Conservation (phyloP, 139 green algal genomes). For the Tetratostichococcus sp. region DNA sequence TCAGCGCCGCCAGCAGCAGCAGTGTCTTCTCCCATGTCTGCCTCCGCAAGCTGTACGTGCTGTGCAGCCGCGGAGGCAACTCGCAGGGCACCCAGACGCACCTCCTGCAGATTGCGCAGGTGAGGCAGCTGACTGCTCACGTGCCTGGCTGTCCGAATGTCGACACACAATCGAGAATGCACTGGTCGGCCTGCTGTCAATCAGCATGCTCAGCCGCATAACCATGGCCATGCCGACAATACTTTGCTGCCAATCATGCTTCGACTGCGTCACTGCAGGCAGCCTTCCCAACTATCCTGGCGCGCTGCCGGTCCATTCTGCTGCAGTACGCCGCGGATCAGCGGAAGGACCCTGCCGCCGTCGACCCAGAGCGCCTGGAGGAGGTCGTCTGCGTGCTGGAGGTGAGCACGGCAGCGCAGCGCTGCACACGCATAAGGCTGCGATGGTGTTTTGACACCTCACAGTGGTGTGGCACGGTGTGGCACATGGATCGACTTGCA, state of each 20-base stretch:
- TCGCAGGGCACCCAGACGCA: conserved; percentile 14
- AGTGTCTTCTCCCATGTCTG: conserved; percentile 70
- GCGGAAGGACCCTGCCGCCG: neutral
- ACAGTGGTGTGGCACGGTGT: too few relatives aligned
- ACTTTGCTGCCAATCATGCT: neutral
- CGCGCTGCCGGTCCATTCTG: conserved; percentile 53
- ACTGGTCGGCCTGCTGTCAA: too few relatives aligned
- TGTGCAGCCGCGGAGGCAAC: conserved; percentile 62
- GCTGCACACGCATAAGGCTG: too few relatives aligned
- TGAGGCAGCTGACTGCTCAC: neutral
- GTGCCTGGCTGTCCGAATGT: too few relatives aligned
- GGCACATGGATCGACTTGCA: too few relatives aligned
- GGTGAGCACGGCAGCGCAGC: conserved; percentile 20
- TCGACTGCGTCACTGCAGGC: neutral
- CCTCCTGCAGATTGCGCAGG: conserved; percentile 49
- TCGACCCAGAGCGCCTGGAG: conserved; percentile 23
- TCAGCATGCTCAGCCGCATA: too few relatives aligned
- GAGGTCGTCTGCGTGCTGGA: conserved; percentile 50
- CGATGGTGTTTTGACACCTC: too few relatives aligned
- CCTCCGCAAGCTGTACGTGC: conserved; percentile 77
- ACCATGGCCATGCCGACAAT: too few relatives aligned
- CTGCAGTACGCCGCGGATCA: conserved; percentile 10
- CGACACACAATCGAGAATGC: too few relatives aligned
- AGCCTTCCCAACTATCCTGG: conserved; percentile 68
- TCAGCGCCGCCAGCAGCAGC: conserved; percentile 24